Base-by-base conservation (phyloP, 2,329 filamentous ascomycete species). In the Pyrenochaeta sp. region DNA sequence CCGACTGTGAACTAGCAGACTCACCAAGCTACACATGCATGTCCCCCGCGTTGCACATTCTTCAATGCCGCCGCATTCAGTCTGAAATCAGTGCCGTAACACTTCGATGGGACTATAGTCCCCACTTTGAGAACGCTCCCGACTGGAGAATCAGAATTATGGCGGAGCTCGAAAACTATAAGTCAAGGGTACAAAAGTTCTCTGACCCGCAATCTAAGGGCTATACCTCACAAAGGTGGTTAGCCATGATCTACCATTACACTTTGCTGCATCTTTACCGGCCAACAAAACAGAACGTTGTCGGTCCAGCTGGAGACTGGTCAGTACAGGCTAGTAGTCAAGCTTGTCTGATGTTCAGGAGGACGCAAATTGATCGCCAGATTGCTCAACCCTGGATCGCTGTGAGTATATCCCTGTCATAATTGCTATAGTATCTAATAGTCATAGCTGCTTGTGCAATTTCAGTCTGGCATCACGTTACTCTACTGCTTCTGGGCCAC, bases 401-500 rank as follows among this genome's bases (percentile, higher is more conserved):
- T 24, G 64, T 66, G 44, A 66, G 61, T 37, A 22, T 22, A 22
- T 22, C 1, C 12, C 39, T 15, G n/a, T 40, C 5, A 7, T 34
- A 22, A 2, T 24, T 4, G n/a, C 27, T 10, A 5, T 37, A 15
- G 30, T 12, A 19, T 28, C 57, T 65, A n/a, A 65, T 15, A 3
- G 3, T 3, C 7, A 10, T 27, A 66, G 62, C 56, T 67, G 2
- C 49, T 67, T 2, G 65, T 66, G 0, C 64, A 67, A 48, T 78
- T 78, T 52, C 72, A 77, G 55, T 76, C 69, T 3, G 76, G 76
- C 8, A 68, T 77, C 1, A 74, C 75, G 0, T 66, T 79, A 2
- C 52, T 79, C 3, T 77, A 78, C 57, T 77, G 75, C 58, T 77
- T 76, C 59, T 78, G 68, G 59, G 72, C 74, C 15, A 76, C 74